These are phyloP conservation scores for Obelidium mucronatum DNA, from an alignment of 192 early-diverging fungal genomes.

Conservation along the genomic window DNA sequence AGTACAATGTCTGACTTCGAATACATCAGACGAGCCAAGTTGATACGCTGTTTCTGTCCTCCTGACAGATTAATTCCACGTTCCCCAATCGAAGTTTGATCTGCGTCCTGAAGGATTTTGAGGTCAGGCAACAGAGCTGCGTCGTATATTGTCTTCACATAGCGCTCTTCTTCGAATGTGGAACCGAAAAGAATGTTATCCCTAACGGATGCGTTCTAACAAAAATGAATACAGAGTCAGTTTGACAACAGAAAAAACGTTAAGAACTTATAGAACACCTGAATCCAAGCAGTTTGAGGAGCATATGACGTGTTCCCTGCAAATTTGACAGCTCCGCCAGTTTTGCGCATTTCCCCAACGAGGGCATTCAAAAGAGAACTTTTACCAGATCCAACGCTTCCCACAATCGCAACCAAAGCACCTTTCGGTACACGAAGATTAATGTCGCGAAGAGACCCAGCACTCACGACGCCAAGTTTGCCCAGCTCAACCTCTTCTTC, in stretches of 20 bases:
- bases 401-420: conserved; percentile 79
- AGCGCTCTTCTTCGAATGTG: conserved; percentile 65
- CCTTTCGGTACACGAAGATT: conserved; percentile 56
- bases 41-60: conserved; percentile 28
- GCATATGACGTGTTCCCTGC: conserved; percentile 77
- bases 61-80: conserved; percentile 57
- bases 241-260: background rate
- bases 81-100: conserved; percentile 64
- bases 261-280: conserved; percentile 33
- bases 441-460: conserved; percentile 41
- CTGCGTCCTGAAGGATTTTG: conserved; percentile 66
- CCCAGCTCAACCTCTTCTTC: background rate
- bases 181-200: conserved; percentile 78
- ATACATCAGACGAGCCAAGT: conserved; percentile 74
- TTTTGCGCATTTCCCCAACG: conserved; percentile 80
- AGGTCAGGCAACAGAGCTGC: conserved; percentile 79
- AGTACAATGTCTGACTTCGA: conserved; percentile 76
- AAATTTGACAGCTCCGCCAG: conserved; percentile 62
- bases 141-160: conserved; percentile 67
- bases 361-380: conserved; percentile 83
- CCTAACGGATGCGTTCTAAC: conserved; percentile 59
- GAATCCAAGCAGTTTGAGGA: conserved; percentile 90
- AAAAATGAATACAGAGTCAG: background rate
- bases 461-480: background rate
- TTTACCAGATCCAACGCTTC: conserved; percentile 84